Evolutionary conservation across 2,329 filamentous ascomycete genomes (phyloP).

Genomic region (Incumbomyces delicatus): DNA sequence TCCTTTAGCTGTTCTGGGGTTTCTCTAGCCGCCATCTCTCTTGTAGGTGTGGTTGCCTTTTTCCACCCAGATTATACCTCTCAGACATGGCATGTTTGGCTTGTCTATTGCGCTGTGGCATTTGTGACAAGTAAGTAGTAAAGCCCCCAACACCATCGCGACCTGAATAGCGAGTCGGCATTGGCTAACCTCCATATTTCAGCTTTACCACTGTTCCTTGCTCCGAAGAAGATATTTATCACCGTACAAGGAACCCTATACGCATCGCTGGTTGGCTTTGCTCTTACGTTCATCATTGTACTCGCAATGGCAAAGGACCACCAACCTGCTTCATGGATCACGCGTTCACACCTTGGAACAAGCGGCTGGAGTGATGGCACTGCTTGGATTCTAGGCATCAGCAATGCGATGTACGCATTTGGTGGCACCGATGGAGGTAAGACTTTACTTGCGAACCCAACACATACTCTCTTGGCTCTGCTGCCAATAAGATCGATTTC

Average conservation of each 20-base stretch:
- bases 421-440: too few species aligned
- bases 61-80: neutral
- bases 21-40: slow-evolving; percentile 19
- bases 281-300: slow-evolving; percentile 25
- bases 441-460: too few species aligned
- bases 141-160: too few species aligned
- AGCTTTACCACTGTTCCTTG: slow-evolving; percentile 11
- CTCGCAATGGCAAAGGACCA: slow-evolving; percentile 18
- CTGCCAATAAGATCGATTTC: too few species aligned
- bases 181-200: slow-evolving; percentile 12
- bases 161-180: too few species aligned
- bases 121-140: neutral
- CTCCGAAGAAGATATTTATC: slow-evolving; percentile 11
- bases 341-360: slow-evolving; percentile 18
- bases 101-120: slow-evolving; percentile 18
- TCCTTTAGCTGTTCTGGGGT: slow-evolving; percentile 17
- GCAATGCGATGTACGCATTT: slow-evolving; percentile 31
- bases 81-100: slow-evolving; percentile 11
- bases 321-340: slow-evolving; percentile 9
- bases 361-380: slow-evolving; percentile 21
- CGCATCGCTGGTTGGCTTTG: slow-evolving; percentile 21
- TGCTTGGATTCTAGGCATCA: slow-evolving; percentile 32
- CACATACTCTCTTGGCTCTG: too few species aligned
- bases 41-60: slow-evolving; percentile 12
- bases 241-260: too few species aligned